These are phyloP conservation scores for Xerophyta viscosa DNA, from an alignment of 106 monocot species.

Conservation along the genomic window DNA sequence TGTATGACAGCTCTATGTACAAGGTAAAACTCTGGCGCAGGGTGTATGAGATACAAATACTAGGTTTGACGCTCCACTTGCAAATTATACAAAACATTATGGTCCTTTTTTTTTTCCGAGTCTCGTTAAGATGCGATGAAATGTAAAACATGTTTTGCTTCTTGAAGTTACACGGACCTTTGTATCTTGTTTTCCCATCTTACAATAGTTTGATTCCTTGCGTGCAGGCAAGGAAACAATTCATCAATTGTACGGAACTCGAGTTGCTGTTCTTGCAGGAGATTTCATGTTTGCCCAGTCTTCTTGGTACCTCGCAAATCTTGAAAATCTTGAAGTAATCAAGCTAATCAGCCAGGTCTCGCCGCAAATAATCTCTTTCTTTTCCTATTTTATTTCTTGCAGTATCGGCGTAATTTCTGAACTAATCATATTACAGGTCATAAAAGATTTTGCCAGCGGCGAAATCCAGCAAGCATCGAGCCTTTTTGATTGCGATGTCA, in stretches of 20 bases:
- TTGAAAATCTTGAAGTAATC: slow-evolving; percentile 90
- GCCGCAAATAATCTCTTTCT: no score
- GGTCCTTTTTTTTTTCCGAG: no score
- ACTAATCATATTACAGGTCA: slow-evolving; percentile 48
- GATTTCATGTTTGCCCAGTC: slow-evolving; percentile 99
- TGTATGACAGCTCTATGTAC: no score
- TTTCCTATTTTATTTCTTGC: no score
- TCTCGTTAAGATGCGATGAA: no score
- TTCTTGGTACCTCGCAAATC: slow-evolving; percentile 95
- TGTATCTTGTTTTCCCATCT: neutral
- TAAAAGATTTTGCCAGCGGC: slow-evolving; percentile 97
- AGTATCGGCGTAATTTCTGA: neutral
- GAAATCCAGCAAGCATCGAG: slow-evolving; percentile 94
- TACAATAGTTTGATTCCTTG: neutral
- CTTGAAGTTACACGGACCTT: no score
- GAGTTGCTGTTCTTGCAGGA: slow-evolving; percentile 87
- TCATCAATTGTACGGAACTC: slow-evolving; percentile 83
- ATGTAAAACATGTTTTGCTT: no score
- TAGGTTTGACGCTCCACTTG: no score
- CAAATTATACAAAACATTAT: no score
- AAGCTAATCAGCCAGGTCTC: slow-evolving; percentile 97
- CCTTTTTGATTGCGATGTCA: slow-evolving; percentile 63
- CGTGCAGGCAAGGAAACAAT: slow-evolving; percentile 88
- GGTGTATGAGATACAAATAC: no score
- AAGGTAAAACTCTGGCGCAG: no score